Evolutionary conservation across 805 yeast species (phyloP), one percentile per base, ranked within the genome.

Genomic region (Torulaspora microellipsoides): DNA sequence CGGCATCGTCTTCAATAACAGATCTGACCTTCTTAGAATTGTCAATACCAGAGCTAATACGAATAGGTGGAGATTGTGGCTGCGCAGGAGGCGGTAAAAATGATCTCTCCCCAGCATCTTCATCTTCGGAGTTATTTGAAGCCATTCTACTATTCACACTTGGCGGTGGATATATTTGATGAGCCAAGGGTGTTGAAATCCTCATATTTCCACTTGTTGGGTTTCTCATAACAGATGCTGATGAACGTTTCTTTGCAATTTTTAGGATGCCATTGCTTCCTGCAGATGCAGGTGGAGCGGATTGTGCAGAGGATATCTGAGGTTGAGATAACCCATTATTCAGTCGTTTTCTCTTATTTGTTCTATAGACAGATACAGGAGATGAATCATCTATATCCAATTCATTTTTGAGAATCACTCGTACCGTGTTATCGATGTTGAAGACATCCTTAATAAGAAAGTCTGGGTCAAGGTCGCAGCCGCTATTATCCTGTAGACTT

Each of bases 381-480:
- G 48, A 42, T 9, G 49, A 38, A 2, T 48, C 46, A 12, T 59
- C 55, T 0, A 68, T 42, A 34, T 58, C 62, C 30, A 74, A 45
- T 27, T 75, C 78, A 34, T 65, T 59, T 25, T 62, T 62, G 23
- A 77, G 51, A 2, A 76, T 51, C 2, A 76, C 80, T 32, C 74
- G 63, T 8, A 78, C 73, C 4, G 71, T 62, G 45, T 71, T 74
- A 45, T 67, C 71, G 11, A 65, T 62, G 40, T 71, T 77, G 54
- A 86, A 84, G 5, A 85, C 81, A 53, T 84, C 86, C 8, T 73
- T 73, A 0, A 80, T 83, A 2, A 62, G 47, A 50, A 80, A 85
- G 47, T 85, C 95, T 0, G 90, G 90, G 60, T 86, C 95, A 44
- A 86, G 65, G 58, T 86, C 95, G 52, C 90, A 84, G 44, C 73